phyloP scores from a whole-genome alignment of 805 yeast genomes.

The Ogataea degrootiae region DNA sequence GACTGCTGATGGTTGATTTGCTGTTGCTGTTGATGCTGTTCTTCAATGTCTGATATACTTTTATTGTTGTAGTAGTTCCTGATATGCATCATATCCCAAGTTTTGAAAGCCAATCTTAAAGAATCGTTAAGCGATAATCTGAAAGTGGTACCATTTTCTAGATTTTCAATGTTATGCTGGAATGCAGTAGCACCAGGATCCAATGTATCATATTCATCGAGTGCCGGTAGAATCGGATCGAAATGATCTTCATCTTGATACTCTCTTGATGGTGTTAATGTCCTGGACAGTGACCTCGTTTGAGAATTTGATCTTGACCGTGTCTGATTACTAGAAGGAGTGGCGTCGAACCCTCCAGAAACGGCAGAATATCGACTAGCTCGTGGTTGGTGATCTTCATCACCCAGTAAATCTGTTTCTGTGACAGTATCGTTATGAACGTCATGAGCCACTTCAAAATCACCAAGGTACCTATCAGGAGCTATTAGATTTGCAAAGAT shows the following conservation, averaged over 20 bases:
- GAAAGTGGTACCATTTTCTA: conserved; percentile 23
- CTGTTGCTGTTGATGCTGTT: not conserved
- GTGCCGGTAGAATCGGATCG: not conserved
- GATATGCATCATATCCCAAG: conserved; percentile 15
- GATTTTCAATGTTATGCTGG: conserved; percentile 22
- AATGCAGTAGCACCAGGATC: conserved; percentile 10
- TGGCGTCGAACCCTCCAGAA: not conserved
- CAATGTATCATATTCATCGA: not conserved
- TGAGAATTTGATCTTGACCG: not conserved
- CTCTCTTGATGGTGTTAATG: not conserved
- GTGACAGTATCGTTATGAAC: not conserved
- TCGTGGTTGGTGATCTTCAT: not conserved
- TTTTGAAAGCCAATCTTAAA: conserved; percentile 22
- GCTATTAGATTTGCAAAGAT: conserved; percentile 37
- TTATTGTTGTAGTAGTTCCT: conserved; percentile 4
- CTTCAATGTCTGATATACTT: not conserved
- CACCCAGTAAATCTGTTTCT: not conserved
- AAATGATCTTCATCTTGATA: not conserved
- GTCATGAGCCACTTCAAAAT: not conserved
- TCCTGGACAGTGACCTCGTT: not conserved
- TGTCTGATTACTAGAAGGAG: not conserved
- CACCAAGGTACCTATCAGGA: conserved; percentile 25
- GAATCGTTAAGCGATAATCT: conserved; percentile 30
- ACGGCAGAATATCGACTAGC: not conserved
- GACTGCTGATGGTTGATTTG: not conserved